phyloP scores from a whole-genome alignment of 2,329 filamentous ascomycete species.

The Nectriaceae sp. region DNA sequence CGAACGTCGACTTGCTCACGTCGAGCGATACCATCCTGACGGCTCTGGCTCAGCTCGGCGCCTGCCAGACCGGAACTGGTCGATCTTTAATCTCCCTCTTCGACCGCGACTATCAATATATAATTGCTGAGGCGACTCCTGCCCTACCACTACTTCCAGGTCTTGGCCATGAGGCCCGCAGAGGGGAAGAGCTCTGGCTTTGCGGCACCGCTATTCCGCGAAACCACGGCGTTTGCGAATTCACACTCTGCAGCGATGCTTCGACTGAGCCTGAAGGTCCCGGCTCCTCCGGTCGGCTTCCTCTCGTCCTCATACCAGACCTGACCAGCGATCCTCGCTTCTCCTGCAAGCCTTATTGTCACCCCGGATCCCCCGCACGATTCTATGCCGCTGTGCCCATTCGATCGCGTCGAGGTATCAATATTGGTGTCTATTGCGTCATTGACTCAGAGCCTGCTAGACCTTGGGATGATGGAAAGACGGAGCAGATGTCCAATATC shows the following conservation, averaged over 20 bases:
- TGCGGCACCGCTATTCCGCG: slow-evolving; percentile 36
- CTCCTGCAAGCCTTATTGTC: slow-evolving; percentile 24
- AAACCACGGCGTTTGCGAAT: slow-evolving; percentile 30
- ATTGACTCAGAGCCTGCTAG: slow-evolving; percentile 16
- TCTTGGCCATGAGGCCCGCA: slow-evolving; percentile 8
- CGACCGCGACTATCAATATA: slow-evolving; percentile 47
- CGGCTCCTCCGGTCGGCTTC: slow-evolving; percentile 17
- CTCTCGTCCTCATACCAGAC: slow-evolving; percentile 37
- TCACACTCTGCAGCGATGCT: slow-evolving; percentile 18
- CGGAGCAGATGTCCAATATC: slow-evolving; percentile 27
- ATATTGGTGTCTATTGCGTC: slow-evolving; percentile 44
- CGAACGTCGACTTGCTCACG: slow-evolving; percentile 27
- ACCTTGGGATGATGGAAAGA: slow-evolving; percentile 27
- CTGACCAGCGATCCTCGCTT: slow-evolving; percentile 35
- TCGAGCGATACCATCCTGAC: slow-evolving; percentile 45
- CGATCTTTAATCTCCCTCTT: slow-evolving; percentile 54
- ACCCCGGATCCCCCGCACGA: slow-evolving; percentile 20
- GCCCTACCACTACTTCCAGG: slow-evolving; percentile 36
- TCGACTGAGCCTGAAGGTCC: background rate
- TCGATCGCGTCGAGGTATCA: slow-evolving; percentile 39
- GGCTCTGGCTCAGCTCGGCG: slow-evolving; percentile 51
- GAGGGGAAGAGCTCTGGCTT: slow-evolving; percentile 23
- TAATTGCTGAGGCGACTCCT: slow-evolving; percentile 53
- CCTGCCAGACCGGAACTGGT: slow-evolving; percentile 42
- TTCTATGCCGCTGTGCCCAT: slow-evolving; percentile 48